Base-by-base conservation (phyloP, 2,329 filamentous ascomycete genomes). In the Microdochium paspali region DNA sequence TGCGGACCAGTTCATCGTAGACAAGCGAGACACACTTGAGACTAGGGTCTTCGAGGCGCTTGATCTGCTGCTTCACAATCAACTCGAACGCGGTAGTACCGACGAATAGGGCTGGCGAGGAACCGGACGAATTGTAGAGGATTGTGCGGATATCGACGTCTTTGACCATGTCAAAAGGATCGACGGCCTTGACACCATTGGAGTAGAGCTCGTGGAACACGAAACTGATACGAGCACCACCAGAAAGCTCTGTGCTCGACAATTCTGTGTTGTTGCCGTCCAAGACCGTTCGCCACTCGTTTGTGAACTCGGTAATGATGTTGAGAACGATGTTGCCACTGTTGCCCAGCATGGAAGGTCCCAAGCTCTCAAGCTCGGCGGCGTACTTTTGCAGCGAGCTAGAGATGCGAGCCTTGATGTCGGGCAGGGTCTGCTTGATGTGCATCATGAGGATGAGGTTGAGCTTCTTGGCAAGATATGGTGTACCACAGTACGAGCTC, bases 371-470 rank as follows among this genome's bases (percentile, higher is more conserved):
- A 21, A 98, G 77, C 67, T 98, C 93, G 39, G 81, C 69, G 3
- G 80, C 75, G 68, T 98, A 98, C 66, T 98, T 98, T 63, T 90
- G 85, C 50, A 98, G 74, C 13, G 91, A 96, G 56, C 87, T 86
- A n/a, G 87, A 80, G 58, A 98, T 98, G 53, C 94, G 86, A 13
- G 87, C 89, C 73, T 98, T 98, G 75, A 98, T 98, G 63, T 98
- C 93, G 35, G 93, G 93, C 13, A 98, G 79, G 1, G 93, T 98
- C 73, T 98, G 91, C 72, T 98, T 98, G 75, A 98, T 98, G 74
- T 98, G 93, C 93, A 98, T 98, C 91, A 98, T 97, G 57, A 98
- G 79, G 62, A 98, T 97, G 60, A 98, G 76, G 70, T 98, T 98
- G 51, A 98, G 80, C 71, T 98, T 98, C 57, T 91, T 84, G 3